Percentiles rank a stretch among this genome's conserved stretches.
Conservation (phyloP, 2,329 filamentous ascomycete species). For the Microdochium paspali region DNA sequence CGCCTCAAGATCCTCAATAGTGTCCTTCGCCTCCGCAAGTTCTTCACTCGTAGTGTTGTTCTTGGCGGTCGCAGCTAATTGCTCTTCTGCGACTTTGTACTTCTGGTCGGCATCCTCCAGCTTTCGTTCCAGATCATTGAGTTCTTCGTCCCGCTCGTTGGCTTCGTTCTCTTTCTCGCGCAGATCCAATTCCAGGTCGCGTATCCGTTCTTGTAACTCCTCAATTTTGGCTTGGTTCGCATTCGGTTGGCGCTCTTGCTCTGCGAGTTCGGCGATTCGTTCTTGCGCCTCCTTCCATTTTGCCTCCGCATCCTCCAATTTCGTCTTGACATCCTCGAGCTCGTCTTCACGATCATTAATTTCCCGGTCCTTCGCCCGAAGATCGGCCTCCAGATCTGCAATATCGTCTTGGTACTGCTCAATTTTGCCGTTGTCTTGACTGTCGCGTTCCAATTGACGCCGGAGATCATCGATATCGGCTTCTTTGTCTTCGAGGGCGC, state of each 20-base stretch:
- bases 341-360: conserved; percentile 70
- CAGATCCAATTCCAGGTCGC: conserved; percentile 45
- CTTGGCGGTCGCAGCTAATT: conserved; percentile 45
- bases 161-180: conserved; percentile 49
- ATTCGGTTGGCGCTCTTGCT: conserved; percentile 13
- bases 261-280: conserved; percentile 10
- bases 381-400: conserved; percentile 63
- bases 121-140: conserved; percentile 40
- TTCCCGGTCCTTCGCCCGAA: conserved; percentile 65
- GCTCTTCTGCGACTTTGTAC: conserved; percentile 44
- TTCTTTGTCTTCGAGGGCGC: conserved; percentile 47
- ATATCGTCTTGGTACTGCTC: conserved; percentile 66
- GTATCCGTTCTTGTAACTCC: conserved; percentile 34
- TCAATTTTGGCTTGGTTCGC: conserved; percentile 25
- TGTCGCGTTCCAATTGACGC: conserved; percentile 45
- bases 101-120: conserved; percentile 43
- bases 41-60: conserved; percentile 42
- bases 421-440: conserved; percentile 46
- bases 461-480: conserved; percentile 52
- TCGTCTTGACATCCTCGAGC: conserved; percentile 55
- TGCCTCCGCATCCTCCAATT: conserved; percentile 35
- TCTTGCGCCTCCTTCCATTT: conserved; percentile 21
- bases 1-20: conserved; percentile 48
- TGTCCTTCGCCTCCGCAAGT: conserved; percentile 45
- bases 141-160: conserved; percentile 40